Evolutionary conservation across 2,329 filamentous ascomycete genomes (phyloP).

Genomic region (Blastomyces silverae): DNA sequence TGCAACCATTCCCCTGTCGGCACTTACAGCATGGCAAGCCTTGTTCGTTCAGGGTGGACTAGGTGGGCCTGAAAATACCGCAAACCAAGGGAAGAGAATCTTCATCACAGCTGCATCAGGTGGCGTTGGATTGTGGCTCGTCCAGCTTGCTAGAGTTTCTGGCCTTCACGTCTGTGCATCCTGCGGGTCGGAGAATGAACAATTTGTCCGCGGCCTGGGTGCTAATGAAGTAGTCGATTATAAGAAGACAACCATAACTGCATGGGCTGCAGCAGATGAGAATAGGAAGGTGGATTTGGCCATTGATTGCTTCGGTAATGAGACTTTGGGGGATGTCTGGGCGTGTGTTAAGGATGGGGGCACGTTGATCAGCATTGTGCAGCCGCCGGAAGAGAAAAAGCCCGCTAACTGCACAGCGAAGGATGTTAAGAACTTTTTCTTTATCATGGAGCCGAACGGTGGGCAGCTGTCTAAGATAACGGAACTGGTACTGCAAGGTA

Average conservation of each 20-base stretch:
- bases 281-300: conserved; percentile 39
- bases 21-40: conserved; percentile 42
- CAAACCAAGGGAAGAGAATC: conserved; percentile 33
- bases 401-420: conserved; percentile 26
- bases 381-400: conserved; percentile 31
- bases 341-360: conserved; percentile 36
- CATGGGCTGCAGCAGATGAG: conserved; percentile 31
- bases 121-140: conserved; percentile 41
- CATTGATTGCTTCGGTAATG: conserved; percentile 42
- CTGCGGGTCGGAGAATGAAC: conserved; percentile 35
- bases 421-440: conserved; percentile 36
- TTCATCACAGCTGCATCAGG: conserved; percentile 43
- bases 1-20: conserved; percentile 37
- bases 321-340: conserved; percentile 41
- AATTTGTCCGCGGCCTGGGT: conserved; percentile 38
- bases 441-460: conserved; percentile 38
- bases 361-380: conserved; percentile 37
- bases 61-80: conserved; percentile 19
- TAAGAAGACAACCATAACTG: conserved; percentile 19
- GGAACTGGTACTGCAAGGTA: conserved; percentile 35
- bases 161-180: conserved; percentile 39
- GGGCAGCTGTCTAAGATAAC: conserved; percentile 36
- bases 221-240: conserved; percentile 42
- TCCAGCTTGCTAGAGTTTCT: conserved; percentile 29
- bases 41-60: conserved; percentile 37